Evolutionary conservation across 208 protist species (phyloP).

Genomic region (Leishmania braziliensis): DNA sequence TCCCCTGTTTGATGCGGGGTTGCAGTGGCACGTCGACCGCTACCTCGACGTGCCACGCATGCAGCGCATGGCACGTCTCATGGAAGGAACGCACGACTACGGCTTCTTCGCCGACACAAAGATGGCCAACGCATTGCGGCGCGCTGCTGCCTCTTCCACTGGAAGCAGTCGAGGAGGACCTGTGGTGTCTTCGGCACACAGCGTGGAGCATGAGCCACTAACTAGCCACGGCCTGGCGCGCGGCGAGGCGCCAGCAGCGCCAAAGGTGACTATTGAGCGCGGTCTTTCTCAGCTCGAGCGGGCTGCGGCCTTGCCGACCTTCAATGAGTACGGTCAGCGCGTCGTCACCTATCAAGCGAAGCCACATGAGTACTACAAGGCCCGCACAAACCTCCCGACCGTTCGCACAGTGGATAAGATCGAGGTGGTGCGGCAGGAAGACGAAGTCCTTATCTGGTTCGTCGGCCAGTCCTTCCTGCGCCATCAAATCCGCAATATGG

Average conservation of each 20-base stretch:
- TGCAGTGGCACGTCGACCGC: conserved; percentile 91
- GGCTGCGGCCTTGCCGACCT: conserved; percentile 78
- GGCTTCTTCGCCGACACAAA: conserved; percentile 88
- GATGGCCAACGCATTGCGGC: conserved; percentile 83
- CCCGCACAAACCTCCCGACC: conserved; percentile 77
- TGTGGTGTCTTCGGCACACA: conserved; percentile 43
- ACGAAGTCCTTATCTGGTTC: conserved; percentile 90
- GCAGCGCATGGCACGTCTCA: conserved; percentile 66
- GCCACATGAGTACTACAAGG: conserved; percentile 63
- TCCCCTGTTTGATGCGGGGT: conserved; percentile 81
- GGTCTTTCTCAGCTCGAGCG: conserved; percentile 69
- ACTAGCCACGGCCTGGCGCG: conserved; percentile 33
- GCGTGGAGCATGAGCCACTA: conserved; percentile 55
- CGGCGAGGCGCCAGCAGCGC: conserved; percentile 42
- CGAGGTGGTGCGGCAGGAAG: conserved; percentile 84
- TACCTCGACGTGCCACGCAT: conserved; percentile 82
- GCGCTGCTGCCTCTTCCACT: conserved; percentile 39
- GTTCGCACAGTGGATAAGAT: conserved; percentile 83
- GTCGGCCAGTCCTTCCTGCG: conserved; percentile 83
- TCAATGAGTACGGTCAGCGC: conserved; percentile 83
- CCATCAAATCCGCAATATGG: conserved; percentile 90
- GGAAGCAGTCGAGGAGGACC: conserved; percentile 9
- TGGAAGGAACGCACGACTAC: conserved; percentile 85
- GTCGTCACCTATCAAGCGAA: conserved; percentile 66
- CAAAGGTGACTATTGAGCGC: conserved; percentile 63